phyloP scores from a whole-genome alignment of 83 land plant species.

The Diphasiastrum complanatum region DNA sequence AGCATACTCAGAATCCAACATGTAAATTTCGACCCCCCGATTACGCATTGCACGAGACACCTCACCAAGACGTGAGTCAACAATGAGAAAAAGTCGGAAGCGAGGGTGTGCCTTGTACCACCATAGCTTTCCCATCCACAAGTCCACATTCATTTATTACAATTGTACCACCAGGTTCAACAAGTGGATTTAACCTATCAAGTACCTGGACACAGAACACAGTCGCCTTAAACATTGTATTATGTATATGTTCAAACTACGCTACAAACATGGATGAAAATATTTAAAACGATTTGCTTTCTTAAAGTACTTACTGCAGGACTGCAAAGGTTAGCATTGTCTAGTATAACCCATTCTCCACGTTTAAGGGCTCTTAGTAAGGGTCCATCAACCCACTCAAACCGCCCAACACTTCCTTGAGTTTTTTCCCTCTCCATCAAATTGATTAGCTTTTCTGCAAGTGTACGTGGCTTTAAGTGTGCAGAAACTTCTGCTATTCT shows the following conservation, averaged over 20 bases:
- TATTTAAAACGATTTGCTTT: neutral
- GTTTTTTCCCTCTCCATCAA: conserved; percentile 20
- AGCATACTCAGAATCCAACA: conserved; percentile 24
- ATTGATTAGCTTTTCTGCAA: conserved; percentile 27
- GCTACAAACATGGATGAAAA: neutral
- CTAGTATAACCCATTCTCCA: conserved; percentile 95
- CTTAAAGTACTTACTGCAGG: conserved; percentile 65
- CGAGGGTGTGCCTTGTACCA: conserved; percentile 66
- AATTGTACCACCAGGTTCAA: conserved; percentile 71
- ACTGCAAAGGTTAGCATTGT: conserved; percentile 93
- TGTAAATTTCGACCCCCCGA: conserved; percentile 81
- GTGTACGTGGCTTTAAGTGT: conserved; percentile 40
- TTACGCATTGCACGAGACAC: conserved; percentile 97
- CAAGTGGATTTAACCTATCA: conserved; percentile 87
- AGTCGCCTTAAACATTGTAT: neutral
- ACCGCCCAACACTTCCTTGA: conserved; percentile 40
- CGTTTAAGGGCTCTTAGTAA: conserved; percentile 74
- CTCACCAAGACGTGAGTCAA: conserved; percentile 81
- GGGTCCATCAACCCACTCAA: conserved; percentile 88
- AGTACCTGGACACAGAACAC: conserved; percentile 56
- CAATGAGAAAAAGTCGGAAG: conserved; percentile 86
- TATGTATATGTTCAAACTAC: neutral
- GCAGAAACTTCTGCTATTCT: conserved; percentile 27
- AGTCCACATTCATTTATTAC: conserved; percentile 88
- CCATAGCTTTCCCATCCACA: conserved; percentile 74